These are phyloP conservation scores for Teratosphaeria epicoccoides DNA, from an alignment of 2,329 filamentous ascomycete species.

Conservation along the genomic window DNA sequence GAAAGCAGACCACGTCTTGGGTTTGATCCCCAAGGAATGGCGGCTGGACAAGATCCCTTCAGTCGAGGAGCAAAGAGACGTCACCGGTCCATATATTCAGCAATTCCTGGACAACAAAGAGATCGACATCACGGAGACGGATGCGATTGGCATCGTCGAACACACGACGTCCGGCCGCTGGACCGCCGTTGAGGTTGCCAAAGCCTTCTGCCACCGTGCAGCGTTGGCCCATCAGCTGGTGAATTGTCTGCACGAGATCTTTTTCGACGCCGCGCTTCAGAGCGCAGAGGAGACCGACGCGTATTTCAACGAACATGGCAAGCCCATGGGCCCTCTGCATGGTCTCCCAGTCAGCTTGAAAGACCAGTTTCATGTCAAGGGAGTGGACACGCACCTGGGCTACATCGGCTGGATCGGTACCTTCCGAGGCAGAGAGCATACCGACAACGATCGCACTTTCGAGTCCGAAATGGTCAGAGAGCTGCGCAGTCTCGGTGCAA, in stretches of 20 bases:
- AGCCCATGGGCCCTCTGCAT: slow-evolving; percentile 37
- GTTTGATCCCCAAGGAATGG: slow-evolving; percentile 49
- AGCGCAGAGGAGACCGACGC: slow-evolving; percentile 33
- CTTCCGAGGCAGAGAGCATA: slow-evolving; percentile 44
- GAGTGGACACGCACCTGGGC: slow-evolving; percentile 43
- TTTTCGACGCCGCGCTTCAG: slow-evolving; percentile 36
- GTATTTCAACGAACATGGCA: slow-evolving; percentile 28
- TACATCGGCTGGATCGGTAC: slow-evolving; percentile 57
- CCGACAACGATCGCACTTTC: slow-evolving; percentile 39
- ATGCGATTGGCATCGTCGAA: slow-evolving; percentile 46
- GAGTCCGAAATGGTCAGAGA: slow-evolving; percentile 50
- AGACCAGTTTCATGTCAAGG: slow-evolving; percentile 40
- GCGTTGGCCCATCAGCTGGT: slow-evolving; percentile 42
- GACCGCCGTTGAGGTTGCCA: slow-evolving; percentile 46
- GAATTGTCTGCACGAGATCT: slow-evolving; percentile 37
- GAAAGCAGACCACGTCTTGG: slow-evolving; percentile 45
- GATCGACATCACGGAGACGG: slow-evolving; percentile 51
- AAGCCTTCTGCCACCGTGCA: slow-evolving; percentile 47
- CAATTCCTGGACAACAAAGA: slow-evolving; percentile 45
- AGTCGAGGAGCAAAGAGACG: slow-evolving; percentile 43
- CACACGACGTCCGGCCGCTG: slow-evolving; percentile 45
- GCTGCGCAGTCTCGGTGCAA: slow-evolving; percentile 43
- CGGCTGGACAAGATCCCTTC: slow-evolving; percentile 39
- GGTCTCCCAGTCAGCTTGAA: slow-evolving; percentile 40
- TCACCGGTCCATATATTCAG: slow-evolving; percentile 46